Conservation (phyloP, 768 basidiomycete species). For the Boletus sp. region DNA sequence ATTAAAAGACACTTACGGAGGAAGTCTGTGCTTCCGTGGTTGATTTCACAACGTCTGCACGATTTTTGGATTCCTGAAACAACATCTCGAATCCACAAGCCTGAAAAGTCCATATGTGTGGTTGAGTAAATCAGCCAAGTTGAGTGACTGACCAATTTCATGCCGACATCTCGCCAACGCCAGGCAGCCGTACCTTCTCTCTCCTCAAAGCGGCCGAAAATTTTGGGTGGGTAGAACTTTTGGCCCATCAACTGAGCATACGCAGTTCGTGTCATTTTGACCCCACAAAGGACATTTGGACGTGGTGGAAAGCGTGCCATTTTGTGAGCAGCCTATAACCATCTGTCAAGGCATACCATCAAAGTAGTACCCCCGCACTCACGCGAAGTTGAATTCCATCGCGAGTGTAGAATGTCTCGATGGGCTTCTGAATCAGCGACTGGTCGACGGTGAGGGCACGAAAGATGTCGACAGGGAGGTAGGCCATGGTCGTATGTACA, state of each 20-base stretch:
- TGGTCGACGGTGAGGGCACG: slow-evolving; percentile 63
- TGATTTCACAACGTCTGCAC: slow-evolving; percentile 37
- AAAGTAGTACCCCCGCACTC: slow-evolving; percentile 26
- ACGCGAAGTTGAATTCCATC: slow-evolving; percentile 89
- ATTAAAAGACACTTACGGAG: slow-evolving; percentile 42
- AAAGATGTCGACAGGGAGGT: slow-evolving; percentile 77
- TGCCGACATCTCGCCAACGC: slow-evolving; percentile 81
- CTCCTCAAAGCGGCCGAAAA: slow-evolving; percentile 75
- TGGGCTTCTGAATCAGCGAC: slow-evolving; percentile 76
- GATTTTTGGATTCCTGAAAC: slow-evolving; percentile 77
- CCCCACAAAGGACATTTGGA: slow-evolving; percentile 53
- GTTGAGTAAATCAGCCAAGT: neutral
- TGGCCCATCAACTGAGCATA: slow-evolving; percentile 94
- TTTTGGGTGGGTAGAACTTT: slow-evolving; percentile 86
- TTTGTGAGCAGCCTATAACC: slow-evolving; percentile 71
- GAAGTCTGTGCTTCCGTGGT: slow-evolving; percentile 38
- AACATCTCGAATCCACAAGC: slow-evolving; percentile 97
- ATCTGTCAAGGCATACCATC: slow-evolving; percentile 1
- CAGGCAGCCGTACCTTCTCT: slow-evolving; percentile 61
- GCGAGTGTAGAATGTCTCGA: slow-evolving; percentile 93
- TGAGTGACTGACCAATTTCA: slow-evolving; percentile 73
- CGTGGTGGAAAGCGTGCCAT: slow-evolving; percentile 89
- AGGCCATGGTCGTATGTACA: slow-evolving; percentile 73
- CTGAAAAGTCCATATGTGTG: slow-evolving; percentile 35
- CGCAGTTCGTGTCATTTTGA: slow-evolving; percentile 83